Percentiles rank a stretch among this genome's conserved stretches.
Evolutionary conservation across 805 yeast species (phyloP).

Genomic region (Cyberlindnera nakhonratchasimensis): DNA sequence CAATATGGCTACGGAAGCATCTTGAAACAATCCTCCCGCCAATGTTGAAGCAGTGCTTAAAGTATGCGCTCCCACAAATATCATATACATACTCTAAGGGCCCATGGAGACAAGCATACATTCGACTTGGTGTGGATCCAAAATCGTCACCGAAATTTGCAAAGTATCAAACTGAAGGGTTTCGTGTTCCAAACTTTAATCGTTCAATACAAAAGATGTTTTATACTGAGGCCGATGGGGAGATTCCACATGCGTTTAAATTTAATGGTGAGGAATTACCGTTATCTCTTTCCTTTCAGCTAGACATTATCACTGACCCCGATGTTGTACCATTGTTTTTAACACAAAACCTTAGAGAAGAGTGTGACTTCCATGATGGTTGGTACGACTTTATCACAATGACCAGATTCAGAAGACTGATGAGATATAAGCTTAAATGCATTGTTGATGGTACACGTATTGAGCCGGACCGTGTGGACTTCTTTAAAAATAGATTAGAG

Average conservation of each 20-base stretch:
- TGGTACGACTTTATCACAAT: slow-evolving; percentile 71
- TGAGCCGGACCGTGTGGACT: slow-evolving; percentile 40
- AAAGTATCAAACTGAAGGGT: slow-evolving; percentile 80
- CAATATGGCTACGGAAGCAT: slow-evolving; percentile 83
- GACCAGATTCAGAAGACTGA: slow-evolving; percentile 60
- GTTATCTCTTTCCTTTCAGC: slow-evolving; percentile 64
- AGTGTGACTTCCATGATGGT: slow-evolving; percentile 64
- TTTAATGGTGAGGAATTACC: slow-evolving; percentile 77
- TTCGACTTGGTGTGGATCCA: slow-evolving; percentile 79
- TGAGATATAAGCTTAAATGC: slow-evolving; percentile 67
- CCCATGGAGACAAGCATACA: slow-evolving; percentile 90
- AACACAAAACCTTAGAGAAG: slow-evolving; percentile 35
- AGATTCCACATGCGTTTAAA: slow-evolving; percentile 45
- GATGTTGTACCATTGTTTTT: slow-evolving; percentile 47
- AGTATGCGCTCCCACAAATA: slow-evolving; percentile 80
- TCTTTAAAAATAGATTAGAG: slow-evolving; percentile 32
- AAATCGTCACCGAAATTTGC: slow-evolving; percentile 49
- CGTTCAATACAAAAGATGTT: slow-evolving; percentile 32
- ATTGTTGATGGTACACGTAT: slow-evolving; percentile 44
- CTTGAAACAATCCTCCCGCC: slow-evolving; percentile 51
- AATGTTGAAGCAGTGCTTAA: slow-evolving; percentile 43
- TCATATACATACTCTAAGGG: slow-evolving; percentile 83
- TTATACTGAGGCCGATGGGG: slow-evolving; percentile 31
- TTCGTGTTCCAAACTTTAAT: slow-evolving; percentile 37
- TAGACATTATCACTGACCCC: slow-evolving; percentile 73